Base-by-base conservation (phyloP, 23 red algal species). In the Gracilaria gracilis region DNA sequence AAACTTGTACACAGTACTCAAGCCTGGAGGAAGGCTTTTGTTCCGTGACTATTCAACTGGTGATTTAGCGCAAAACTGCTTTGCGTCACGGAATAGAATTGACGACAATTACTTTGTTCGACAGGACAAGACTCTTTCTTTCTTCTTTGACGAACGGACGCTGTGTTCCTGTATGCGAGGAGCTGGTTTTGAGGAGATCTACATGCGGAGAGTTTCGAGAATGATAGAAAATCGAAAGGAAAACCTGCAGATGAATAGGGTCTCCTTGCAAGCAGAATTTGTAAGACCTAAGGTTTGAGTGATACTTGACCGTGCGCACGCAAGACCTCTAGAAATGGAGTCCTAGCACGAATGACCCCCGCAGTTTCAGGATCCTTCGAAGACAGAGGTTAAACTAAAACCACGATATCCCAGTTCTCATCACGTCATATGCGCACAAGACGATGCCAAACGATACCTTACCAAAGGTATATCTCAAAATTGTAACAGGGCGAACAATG, bases 1-100 rank as follows among this genome's bases (percentile, higher is more conserved):
- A 29, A 79, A 88, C 37, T 61, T 98, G 71, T 82, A 75, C 25
- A 13, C 62, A 27, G 42, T 91, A 31, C 84, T 95, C 38, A 79
- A 65, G 79, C 91, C 90, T n/a, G 90, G 82, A 28, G 95, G 91
- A 9, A 86, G 40, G 39, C 47, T 98, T n/a, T 82, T 98, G 35
- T 91, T 98, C 51, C 91, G 91, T 20, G 95, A 98, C 83, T 98
- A 98, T 57, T 84, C 90, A 17, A 86, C 83, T 35, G 90, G 95
- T 24, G 95, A 98, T 62, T 76, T 98, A 20, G 95, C 95, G 7
- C 77, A 94, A 48, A 73, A 86, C 23, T 84, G 95, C 16, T 88
- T 90, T 50, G 34, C 42, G 71, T 59, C 61, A 3, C 71, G 80
- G 9, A 88, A 59, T 46, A 82, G 87, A 21, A 85, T 95, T 62